phyloP scores from a whole-genome alignment of 2,329 filamentous ascomycete genomes.

The Fonsecaea pedrosoi region DNA sequence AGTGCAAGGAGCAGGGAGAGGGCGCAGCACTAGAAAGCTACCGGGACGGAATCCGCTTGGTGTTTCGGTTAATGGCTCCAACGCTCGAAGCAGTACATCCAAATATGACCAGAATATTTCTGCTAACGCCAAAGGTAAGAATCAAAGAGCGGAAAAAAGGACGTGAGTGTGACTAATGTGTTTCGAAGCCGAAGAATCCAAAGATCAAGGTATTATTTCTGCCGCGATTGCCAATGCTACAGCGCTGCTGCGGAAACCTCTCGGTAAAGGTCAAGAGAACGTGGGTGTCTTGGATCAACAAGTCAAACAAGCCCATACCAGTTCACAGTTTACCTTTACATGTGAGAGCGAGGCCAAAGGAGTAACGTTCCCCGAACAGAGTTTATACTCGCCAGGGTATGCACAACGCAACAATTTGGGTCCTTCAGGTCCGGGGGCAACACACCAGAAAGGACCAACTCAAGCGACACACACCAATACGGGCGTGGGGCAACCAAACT shows the following conservation, averaged over 20 bases:
- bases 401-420: constrained; percentile 34
- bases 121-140: constrained; percentile 37
- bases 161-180: constrained; percentile 35
- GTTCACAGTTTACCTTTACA: constrained; percentile 94
- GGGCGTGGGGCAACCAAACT: constrained; percentile 50
- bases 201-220: constrained; percentile 83
- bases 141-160: background rate
- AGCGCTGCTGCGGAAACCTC: constrained; percentile 63
- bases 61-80: constrained; percentile 42
- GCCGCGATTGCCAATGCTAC: constrained; percentile 89
- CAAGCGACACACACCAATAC: constrained; percentile 65
- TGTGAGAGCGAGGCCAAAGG: constrained; percentile 88
- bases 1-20: constrained; percentile 83
- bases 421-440: constrained; percentile 41
- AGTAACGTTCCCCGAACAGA: constrained; percentile 74
- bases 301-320: constrained; percentile 69
- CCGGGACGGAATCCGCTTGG: constrained; percentile 40
- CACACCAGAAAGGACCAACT: constrained; percentile 52
- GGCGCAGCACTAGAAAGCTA: constrained; percentile 72
- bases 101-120: constrained; percentile 39
- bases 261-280: constrained; percentile 73
- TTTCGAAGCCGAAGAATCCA: constrained; percentile 49
- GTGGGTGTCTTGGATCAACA: constrained; percentile 78
- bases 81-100: constrained; percentile 37
- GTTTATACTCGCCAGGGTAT: constrained; percentile 46